Evolutionary conservation across 164 flowering plant species (phyloP).

Genomic region (Warburgia ugandensis): DNA sequence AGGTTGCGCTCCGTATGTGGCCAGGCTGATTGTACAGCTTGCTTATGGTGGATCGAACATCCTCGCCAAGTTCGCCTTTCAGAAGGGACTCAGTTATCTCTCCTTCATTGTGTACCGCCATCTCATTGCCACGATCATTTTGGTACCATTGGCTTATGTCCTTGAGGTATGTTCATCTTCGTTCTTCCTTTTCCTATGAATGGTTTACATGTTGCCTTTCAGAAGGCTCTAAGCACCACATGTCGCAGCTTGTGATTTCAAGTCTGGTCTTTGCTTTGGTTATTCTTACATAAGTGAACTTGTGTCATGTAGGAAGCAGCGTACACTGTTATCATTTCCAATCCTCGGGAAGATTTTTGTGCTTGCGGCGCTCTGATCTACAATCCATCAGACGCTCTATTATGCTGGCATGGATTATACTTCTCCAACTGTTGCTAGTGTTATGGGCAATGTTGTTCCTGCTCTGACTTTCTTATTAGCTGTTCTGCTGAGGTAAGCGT

Average conservation of each 20-base stretch:
- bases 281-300: not conserved
- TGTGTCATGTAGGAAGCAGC: constrained; percentile 21
- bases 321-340: constrained; percentile 23
- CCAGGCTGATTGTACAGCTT: constrained; percentile 31
- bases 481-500: constrained; percentile 22
- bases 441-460: constrained; percentile 29
- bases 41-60: constrained; percentile 33
- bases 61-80: constrained; percentile 34
- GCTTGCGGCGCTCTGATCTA: constrained; percentile 29
- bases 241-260: not conserved
- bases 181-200: not conserved
- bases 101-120: constrained; percentile 39
- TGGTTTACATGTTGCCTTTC: not conserved
- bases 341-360: constrained; percentile 25
- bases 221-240: not conserved
- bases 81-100: constrained; percentile 28
- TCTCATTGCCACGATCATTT: constrained; percentile 27
- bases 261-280: not conserved
- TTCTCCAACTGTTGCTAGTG: constrained; percentile 39
- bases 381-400: constrained; percentile 33
- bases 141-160: constrained; percentile 39
- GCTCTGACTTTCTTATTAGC: constrained; percentile 34
- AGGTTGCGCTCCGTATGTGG: constrained; percentile 12
- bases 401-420: constrained; percentile 29
- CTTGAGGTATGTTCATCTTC: constrained; percentile 27